A percentile compares a stretch with the other conserved stretches of the same genome.
Evolutionary conservation across 768 basidiomycete genomes (phyloP).

Genomic region (Dentipellis sp.): DNA sequence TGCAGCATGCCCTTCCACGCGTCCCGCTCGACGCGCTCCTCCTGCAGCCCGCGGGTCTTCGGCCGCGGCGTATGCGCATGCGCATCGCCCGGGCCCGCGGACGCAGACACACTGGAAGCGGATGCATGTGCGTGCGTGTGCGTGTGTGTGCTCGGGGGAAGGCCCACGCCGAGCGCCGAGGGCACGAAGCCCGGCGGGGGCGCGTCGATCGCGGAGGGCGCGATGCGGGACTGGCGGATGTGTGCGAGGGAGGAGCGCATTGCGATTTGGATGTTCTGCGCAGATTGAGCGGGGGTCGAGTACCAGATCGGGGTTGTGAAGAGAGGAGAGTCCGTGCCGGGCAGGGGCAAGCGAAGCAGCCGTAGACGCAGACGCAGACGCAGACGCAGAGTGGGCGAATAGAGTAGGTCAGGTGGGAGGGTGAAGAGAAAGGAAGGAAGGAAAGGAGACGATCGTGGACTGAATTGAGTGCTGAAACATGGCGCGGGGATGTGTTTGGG

Average conservation of each 20-base stretch:
- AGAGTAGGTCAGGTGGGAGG: neutral
- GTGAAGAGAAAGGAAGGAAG: neutral
- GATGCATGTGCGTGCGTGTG: slow-evolving; percentile 18
- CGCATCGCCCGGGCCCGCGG: neutral
- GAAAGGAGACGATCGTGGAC: neutral
- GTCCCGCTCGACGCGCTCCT: slow-evolving; percentile 65
- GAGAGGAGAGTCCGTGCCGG: neutral
- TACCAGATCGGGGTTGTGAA: no score
- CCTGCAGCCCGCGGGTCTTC: slow-evolving; percentile 59
- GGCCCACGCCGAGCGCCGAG: slow-evolving; percentile 69
- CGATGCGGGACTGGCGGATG: slow-evolving; percentile 73
- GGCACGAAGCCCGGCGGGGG: slow-evolving; percentile 66
- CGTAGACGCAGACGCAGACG: no score
- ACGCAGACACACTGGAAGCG: slow-evolving; percentile 17
- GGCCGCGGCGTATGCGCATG: slow-evolving; percentile 7
- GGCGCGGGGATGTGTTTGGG: neutral
- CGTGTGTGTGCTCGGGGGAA: slow-evolving; percentile 27
- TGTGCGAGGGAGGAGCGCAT: slow-evolving; percentile 76
- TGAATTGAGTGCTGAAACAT: no score
- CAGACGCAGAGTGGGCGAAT: neutral
- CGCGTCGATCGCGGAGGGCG: slow-evolving; percentile 81
- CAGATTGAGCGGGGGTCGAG: no score
- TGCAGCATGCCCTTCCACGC: slow-evolving; percentile 71
- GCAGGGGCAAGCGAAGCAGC: no score
- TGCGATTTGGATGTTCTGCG: slow-evolving; percentile 63